A percentile compares a stretch with the other conserved stretches of the same genome.
phyloP scores from a whole-genome alignment of 495 filamentous ascomycete genomes.

The Chaetomium fimeti region DNA sequence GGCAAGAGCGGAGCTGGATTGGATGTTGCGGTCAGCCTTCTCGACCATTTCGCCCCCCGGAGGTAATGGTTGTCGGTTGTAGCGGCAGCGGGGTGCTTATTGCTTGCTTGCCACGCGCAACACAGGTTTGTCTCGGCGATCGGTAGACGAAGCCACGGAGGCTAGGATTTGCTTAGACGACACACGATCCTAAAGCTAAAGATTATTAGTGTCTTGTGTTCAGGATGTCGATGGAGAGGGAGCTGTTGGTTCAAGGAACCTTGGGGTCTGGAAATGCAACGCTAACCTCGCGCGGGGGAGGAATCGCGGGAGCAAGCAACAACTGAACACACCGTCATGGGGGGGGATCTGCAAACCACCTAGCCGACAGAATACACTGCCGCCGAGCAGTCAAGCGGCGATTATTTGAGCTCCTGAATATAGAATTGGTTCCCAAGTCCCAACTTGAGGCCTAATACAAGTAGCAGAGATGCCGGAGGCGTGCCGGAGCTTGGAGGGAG shows the following conservation, averaged over 20 bases:
- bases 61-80: constrained; percentile 16
- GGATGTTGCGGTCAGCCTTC: background rate
- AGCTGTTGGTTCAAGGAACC: background rate
- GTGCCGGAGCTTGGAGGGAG: background rate
- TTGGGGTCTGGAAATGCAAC: background rate
- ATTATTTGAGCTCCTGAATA: background rate
- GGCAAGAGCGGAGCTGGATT: constrained; percentile 9
- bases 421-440: background rate
- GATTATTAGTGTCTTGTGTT: background rate
- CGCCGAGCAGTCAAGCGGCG: too few species aligned
- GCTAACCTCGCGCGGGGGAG: background rate
- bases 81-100: background rate
- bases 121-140: background rate
- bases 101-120: background rate
- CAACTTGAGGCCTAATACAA: background rate
- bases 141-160: background rate
- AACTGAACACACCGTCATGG: constrained; percentile 4
- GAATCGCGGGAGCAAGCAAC: too few species aligned
- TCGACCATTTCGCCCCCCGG: constrained; percentile 21
- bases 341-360: background rate
- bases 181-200: background rate
- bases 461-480: background rate
- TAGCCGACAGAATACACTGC: background rate
- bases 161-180: background rate
- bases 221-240: background rate